These are phyloP conservation scores for Pseudocercospora fuligena DNA, from an alignment of 2,329 filamentous ascomycete genomes.

Conservation along the genomic window DNA sequence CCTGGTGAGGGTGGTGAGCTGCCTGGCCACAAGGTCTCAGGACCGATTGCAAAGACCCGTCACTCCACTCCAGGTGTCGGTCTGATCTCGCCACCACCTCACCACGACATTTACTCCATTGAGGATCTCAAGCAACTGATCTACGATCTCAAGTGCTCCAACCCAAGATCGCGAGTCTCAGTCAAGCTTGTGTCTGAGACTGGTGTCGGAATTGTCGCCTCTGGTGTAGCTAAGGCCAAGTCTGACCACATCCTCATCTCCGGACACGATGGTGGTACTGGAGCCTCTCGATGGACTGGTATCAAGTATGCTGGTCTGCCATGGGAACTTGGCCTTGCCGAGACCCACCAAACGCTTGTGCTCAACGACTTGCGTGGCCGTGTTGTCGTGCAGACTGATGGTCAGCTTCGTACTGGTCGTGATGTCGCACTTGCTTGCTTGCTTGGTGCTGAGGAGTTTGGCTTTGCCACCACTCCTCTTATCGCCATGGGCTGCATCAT, in stretches of 20 bases:
- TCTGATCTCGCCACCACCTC: slow-evolving; percentile 91
- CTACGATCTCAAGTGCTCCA: slow-evolving; percentile 96
- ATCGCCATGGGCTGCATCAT: slow-evolving; percentile 98
- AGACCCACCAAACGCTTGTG: slow-evolving; percentile 95
- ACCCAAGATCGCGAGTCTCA: slow-evolving; percentile 87
- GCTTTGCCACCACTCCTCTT: slow-evolving; percentile 90
- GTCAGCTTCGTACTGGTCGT: slow-evolving; percentile 87
- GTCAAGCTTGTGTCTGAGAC: slow-evolving; percentile 98
- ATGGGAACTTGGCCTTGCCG: slow-evolving; percentile 94
- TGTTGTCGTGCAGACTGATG: slow-evolving; percentile 95
- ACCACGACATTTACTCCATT: slow-evolving; percentile 98
- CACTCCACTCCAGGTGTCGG: slow-evolving; percentile 96
- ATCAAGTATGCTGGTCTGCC: slow-evolving; percentile 98
- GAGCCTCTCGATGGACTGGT: slow-evolving; percentile 95
- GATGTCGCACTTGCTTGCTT: slow-evolving; percentile 94
- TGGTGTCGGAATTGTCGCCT: slow-evolving; percentile 95
- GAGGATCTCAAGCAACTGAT: slow-evolving; percentile 98
- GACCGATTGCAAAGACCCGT: slow-evolving; percentile 89
- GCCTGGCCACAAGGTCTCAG: slow-evolving; percentile 94
- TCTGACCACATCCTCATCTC: slow-evolving; percentile 96
- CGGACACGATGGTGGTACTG: slow-evolving; percentile 94
- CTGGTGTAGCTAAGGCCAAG: slow-evolving; percentile 96
- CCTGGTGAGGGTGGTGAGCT: slow-evolving; percentile 97
- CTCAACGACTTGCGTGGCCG: slow-evolving; percentile 94
- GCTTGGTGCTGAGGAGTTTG: slow-evolving; percentile 97